These are phyloP conservation scores for Sungouiozyma intestinalis DNA, from an alignment of 805 yeast species.

Conservation along the genomic window DNA sequence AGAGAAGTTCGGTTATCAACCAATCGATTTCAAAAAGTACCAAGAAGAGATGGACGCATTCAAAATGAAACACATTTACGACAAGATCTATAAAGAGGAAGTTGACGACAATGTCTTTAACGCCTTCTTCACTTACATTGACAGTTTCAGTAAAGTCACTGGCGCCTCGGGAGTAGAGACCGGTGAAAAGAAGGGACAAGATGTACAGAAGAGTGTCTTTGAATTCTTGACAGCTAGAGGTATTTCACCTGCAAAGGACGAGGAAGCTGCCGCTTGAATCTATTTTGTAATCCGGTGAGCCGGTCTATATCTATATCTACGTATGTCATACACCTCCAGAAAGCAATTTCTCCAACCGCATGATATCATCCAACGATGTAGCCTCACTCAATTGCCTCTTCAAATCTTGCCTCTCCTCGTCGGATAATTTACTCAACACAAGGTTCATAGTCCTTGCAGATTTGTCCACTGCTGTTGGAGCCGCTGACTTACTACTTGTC, in stretches of 20 bases:
- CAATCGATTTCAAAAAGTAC: conserved; percentile 56
- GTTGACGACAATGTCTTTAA: conserved; percentile 77
- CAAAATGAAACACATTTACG: conserved; percentile 82
- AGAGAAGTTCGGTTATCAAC: conserved; percentile 65
- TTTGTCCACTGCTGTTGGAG: conserved; percentile 12
- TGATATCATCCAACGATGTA: conserved; percentile 63
- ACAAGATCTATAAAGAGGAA: conserved; percentile 86
- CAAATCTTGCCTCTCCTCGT: conserved; percentile 42
- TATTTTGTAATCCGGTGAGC: no score
- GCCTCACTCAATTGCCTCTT: conserved; percentile 50
- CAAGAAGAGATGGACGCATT: conserved; percentile 68
- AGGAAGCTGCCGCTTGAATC: neutral
- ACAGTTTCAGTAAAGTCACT: conserved; percentile 49
- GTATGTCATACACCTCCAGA: conserved; percentile 24
- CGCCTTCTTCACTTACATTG: conserved; percentile 86
- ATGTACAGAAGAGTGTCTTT: conserved; percentile 28
- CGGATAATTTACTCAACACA: conserved; percentile 39
- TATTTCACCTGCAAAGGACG: conserved; percentile 16
- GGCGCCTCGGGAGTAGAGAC: conserved; percentile 41
- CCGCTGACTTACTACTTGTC: neutral
- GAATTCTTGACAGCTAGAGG: conserved; percentile 36
- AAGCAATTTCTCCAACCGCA: conserved; percentile 50
- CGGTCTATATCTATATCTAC: no score
- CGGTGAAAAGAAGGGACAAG: conserved; percentile 19
- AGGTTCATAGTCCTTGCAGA: conserved; percentile 28